Evolutionary conservation across 768 basidiomycete genomes (phyloP), one percentile per base, ranked within the genome.

Genomic region (Boletus tylopilopsis): DNA sequence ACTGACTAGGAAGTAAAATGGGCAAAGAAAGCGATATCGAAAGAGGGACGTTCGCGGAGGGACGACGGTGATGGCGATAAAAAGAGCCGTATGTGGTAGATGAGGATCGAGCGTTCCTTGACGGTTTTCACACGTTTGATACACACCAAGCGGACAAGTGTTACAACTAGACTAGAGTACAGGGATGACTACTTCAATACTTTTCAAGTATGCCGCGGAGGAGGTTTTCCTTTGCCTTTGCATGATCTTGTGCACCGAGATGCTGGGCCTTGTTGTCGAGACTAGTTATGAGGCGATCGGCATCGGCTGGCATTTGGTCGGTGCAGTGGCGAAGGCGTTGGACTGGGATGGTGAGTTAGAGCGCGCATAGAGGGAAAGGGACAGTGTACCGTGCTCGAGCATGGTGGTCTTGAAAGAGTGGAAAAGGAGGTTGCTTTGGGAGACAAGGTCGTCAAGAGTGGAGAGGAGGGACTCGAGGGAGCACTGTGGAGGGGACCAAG

Each of bases 261-360:
- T 68, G 66, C 52, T 76, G 80, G 52, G 70, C 68, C 50, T 76
- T 75, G 64, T 80, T 82, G 53, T 87, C 84, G 8, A 81, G 67
- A 12, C 60, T 63, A 2, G 72, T 65, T 42, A 84, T 76, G 8
- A 72, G 72, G 36, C 73, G 73, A 57, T 86, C 85, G 27, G 79
- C 63, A 38, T 75, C 73, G 25, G 60, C 71, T 5, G 82, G 81
- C n/a, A 78, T 58, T 19, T 69, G 73, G 51, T 74, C 71, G 27
- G 80, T 55, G 22, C 62, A 60, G 22, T 68, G 69, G 18, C 73
- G 62, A 1, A 75, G 72, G 18, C 71, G 75, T 8, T 71, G 71
- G 27, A 75, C 82, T 83, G 55, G n/a, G 37, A 39, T 33, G 45
- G 54, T 30, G 50, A 24, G 50, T 47, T 16, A 56, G 53, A 37